A percentile compares a stretch with the other conserved stretches of the same genome.
phyloP scores from a whole-genome alignment of 192 early-diverging fungal genomes.

The Coemansia sp. region DNA sequence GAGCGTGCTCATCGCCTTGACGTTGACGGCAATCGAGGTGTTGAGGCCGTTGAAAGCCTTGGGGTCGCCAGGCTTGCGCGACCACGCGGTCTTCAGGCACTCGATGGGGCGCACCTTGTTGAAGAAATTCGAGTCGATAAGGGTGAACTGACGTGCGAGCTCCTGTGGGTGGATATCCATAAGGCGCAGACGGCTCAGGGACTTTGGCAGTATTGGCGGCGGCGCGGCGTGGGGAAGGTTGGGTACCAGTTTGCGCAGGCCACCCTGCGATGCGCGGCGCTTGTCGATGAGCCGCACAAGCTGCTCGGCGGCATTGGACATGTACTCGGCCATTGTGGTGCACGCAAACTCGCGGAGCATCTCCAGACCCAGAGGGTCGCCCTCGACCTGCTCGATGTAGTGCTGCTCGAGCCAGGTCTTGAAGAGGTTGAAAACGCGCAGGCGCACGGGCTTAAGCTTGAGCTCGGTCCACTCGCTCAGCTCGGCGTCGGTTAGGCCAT shows the following conservation, averaged over 20 bases:
- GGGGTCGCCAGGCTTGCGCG: slow-evolving; percentile 59
- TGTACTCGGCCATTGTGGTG: slow-evolving; percentile 68
- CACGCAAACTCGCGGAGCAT: slow-evolving; percentile 73
- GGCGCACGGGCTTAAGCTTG: slow-evolving; percentile 86
- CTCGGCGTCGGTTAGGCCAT: slow-evolving; percentile 62
- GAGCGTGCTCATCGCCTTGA: slow-evolving; percentile 82
- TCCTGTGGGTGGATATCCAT: slow-evolving; percentile 91
- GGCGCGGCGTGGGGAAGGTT: slow-evolving; percentile 67
- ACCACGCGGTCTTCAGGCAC: slow-evolving; percentile 91
- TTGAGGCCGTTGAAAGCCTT: slow-evolving; percentile 56
- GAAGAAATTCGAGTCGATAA: slow-evolving; percentile 85
- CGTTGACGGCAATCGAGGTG: slow-evolving; percentile 69
- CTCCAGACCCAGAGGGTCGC: slow-evolving; percentile 68
- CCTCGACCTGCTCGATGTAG: slow-evolving; percentile 73
- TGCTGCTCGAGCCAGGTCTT: slow-evolving; percentile 97
- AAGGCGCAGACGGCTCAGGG: slow-evolving; percentile 72
- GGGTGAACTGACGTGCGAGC: slow-evolving; percentile 91
- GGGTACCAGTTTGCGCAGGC: slow-evolving; percentile 61
- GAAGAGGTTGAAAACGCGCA: slow-evolving; percentile 91
- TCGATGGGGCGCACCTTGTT: slow-evolving; percentile 83
- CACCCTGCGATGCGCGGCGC: slow-evolving; percentile 61
- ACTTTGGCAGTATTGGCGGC: slow-evolving; percentile 78
- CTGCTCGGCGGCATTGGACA: slow-evolving; percentile 67
- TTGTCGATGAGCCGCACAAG: slow-evolving; percentile 79
- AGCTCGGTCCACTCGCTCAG: slow-evolving; percentile 76